Base-by-base conservation (phyloP, 2,329 filamentous ascomycete genomes). In the Pseudogymnoascus sp. region DNA sequence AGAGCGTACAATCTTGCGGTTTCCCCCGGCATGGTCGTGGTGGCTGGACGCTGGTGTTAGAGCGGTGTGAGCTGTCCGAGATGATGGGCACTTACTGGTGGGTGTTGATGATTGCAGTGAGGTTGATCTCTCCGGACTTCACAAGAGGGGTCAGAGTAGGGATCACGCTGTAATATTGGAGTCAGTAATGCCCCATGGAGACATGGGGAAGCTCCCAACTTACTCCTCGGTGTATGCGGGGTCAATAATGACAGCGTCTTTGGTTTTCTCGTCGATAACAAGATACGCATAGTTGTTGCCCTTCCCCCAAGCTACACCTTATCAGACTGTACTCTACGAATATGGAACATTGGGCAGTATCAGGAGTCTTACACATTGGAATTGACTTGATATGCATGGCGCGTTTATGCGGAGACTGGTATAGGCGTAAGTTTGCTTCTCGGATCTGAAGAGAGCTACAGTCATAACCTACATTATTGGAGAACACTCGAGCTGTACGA, bases 21-120 rank as follows among this genome's bases (percentile, higher is more conserved):
- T 99, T 7, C 94, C 94, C 66, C 94, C 94, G 0, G 94, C 88
- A 76, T 99, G 94, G 69, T 99, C 94, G 80, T 88, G 88, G 74
- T 99, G 94, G 73, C 92, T 96, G 65, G 23, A 31, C 50, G 38
- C 1, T 23, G 8, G 7, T 18, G 66, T 62, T 11, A 63, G 63
- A 66, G 16, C 11, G 11, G 16, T 47, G 3, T 38, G 18, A 59
- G n/a, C n/a, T 56, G 47, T 25, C 10, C 25, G n/a, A 12, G n/a
- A 33, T n/a, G 7, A 18, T 11, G 53, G 14, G 14, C 18, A 76
- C 90, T 76, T 79, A 96, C 92, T 97, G 93, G 72, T 99, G 94
- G 1, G 94, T 99, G 73, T 99, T 99, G 71, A 97, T 87, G 72
- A 99, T 96, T 60, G 87, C 90, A 23, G 83, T 92, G 66, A 99